These are phyloP conservation scores for Pseudognaphalium luteoalbum DNA, from an alignment of 129 eudicot species.

Conservation along the genomic window DNA sequence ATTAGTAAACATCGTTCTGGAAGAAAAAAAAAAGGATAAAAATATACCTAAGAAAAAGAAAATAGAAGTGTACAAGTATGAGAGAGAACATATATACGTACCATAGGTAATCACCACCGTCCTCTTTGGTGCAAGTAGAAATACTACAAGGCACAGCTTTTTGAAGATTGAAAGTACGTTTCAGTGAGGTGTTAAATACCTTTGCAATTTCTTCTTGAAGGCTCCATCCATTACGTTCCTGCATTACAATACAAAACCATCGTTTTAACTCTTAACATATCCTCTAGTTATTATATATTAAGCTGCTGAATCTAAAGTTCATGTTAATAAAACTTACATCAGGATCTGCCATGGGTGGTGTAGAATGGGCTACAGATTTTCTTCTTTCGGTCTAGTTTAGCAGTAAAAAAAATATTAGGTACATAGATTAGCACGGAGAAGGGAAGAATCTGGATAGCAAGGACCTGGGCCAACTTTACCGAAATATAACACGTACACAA, in stretches of 20 bases:
- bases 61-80: not conserved
- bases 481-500: not conserved
- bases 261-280: not conserved
- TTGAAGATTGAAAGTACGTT: not conserved
- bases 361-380: not conserved
- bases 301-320: not conserved
- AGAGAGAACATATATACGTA: not conserved
- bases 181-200: not conserved
- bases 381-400: not conserved
- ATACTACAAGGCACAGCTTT: not conserved
- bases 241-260: no score
- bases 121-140: not conserved
- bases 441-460: not conserved
- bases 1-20: not conserved
- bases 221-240: no score
- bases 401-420: not conserved
- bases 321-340: not conserved
- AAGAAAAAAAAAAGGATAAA: not conserved
- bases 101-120: conserved; percentile 4
- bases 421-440: not conserved
- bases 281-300: not conserved
- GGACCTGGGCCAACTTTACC: not conserved
- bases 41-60: not conserved
- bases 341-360: not conserved
- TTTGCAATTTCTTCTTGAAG: no score